phyloP scores from a whole-genome alignment of 2,329 filamentous ascomycete species.

The Arthroderma sp. region DNA sequence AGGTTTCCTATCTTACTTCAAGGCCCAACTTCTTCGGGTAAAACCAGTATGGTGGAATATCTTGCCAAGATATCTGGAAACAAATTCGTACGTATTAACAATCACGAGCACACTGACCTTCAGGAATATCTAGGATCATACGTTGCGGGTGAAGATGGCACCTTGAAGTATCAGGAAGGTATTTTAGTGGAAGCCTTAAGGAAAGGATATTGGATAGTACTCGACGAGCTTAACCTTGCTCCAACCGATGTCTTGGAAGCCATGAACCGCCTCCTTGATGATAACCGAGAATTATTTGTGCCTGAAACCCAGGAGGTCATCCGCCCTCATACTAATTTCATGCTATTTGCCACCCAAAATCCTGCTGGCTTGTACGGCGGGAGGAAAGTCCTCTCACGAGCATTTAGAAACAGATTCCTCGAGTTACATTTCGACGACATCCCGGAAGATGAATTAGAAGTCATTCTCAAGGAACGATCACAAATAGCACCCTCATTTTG shows the following conservation, averaged over 20 bases:
- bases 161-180: constrained; percentile 82
- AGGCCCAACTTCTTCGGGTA: constrained; percentile 90
- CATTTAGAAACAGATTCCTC: constrained; percentile 92
- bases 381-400: constrained; percentile 79
- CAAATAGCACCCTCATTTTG: constrained; percentile 87
- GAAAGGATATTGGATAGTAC: constrained; percentile 92
- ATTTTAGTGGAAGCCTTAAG: constrained; percentile 83
- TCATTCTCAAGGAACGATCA: constrained; percentile 77
- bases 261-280: constrained; percentile 84
- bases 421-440: constrained; percentile 98
- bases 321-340: constrained; percentile 84
- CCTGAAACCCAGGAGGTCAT: constrained; percentile 94
- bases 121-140: constrained; percentile 97
- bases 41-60: constrained; percentile 99
- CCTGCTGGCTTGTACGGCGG: constrained; percentile 91
- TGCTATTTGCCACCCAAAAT: constrained; percentile 97
- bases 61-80: constrained; percentile 94
- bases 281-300: constrained; percentile 89
- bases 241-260: constrained; percentile 95
- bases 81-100: constrained; percentile 96
- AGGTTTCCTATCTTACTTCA: constrained; percentile 91
- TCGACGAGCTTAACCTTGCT: constrained; percentile 93
- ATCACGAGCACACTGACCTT: constrained; percentile 95
- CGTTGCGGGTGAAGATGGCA: constrained; percentile 70
- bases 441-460: constrained; percentile 82